Base-by-base conservation (phyloP, 2,329 filamentous ascomycete genomes). In the Chaetoscypha palmicola region DNA sequence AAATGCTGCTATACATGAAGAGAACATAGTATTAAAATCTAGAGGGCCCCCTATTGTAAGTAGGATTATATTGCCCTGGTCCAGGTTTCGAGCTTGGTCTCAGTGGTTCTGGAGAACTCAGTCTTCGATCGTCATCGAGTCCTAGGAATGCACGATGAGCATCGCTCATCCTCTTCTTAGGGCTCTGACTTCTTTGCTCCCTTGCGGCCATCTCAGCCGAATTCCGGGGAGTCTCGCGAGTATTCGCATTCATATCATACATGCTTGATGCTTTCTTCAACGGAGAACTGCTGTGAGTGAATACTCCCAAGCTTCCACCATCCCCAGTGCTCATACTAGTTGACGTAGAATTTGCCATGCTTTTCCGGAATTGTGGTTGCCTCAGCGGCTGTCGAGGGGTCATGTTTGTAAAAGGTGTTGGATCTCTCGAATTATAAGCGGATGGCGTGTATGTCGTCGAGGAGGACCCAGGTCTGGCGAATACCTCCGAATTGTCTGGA, bases 261-360 rank as follows among this genome's bases (percentile, higher is more conserved):
- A 86, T 55, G 70, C 79, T 79, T 11, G 69, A 69, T 2, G 85
- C 74, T 62, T 94, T 95, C 57, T 88, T 83, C 10, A 97, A 64
- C 0, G 91, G 91, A 9, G 87, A 94, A 31, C 82, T 84, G 4
- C 81, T 80, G 62, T 94, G 87, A 4, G 76, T 83, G 62, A 81
- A 89, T 1, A 94, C 74, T 11, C 90, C 89, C 38, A 95, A 69
- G 59, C 76, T 91, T 2, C 90, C 88, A 12, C 88, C 88, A 59
- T 83, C 79, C 8, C 77, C 71, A 9, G 51, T 52, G 14, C 51
- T 45, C 26, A 51, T 51, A 14, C 51, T 45, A 23, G 52, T 54
- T n/a, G 54, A 54, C 9, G 52, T 38, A 17, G 58, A 57, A 5
- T 60, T 53, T n/a, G 55, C 49, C 11, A 66, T 55, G 12, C 66